Evolutionary conservation across 73 alveolate genomes (phyloP), one percentile per base, ranked within the genome.

Genomic region (Symbiodinium pilosum): DNA sequence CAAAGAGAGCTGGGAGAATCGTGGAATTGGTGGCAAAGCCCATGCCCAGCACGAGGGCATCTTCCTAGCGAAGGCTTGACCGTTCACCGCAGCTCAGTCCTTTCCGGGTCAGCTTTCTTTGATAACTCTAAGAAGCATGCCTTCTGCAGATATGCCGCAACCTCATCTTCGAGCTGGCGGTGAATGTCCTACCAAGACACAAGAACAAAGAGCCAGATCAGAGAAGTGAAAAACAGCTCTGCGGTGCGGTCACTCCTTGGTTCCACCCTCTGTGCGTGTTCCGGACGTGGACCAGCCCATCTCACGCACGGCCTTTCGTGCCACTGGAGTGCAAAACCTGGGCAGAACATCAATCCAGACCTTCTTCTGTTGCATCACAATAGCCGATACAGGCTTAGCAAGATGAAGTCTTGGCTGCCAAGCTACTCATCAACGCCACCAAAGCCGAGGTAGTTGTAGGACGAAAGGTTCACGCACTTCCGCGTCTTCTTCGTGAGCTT

Each of bases 41-140:
- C 98, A 93, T 93, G 92, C 98, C 98, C 41, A 93, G 98, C 64
- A 93, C 98, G 83, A 93, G 38, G 36, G 98, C 98, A 93, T 93
- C 98, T 93, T 93, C 98, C 81, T 93, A 47, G 69, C 47, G 36
- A 77, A 68, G 21, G 75, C 75, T 18, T 24, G 14, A 14, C 24
- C n/a, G 75, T 54, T 54, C n/a, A 18, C 24, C n/a, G 24, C 75
- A 54, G 75, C 75, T 54, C 75, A 18, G 75, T 54, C 75, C 75
- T 54, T n/a, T n/a, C n/a, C n/a, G n/a, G n/a, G n/a, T n/a, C 59
- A 30, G 81, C 81, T 64, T 1, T 28, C n/a, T n/a, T n/a, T n/a
- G n/a, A n/a, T n/a, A n/a, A n/a, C n/a, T n/a, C n/a, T n/a, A n/a
- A n/a, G 81, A 36, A 38, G 81, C 81, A 9, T 64, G 81, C 87